phyloP scores from a whole-genome alignment of 768 basidiomycete genomes.

The Boletus subcaerulescens region DNA sequence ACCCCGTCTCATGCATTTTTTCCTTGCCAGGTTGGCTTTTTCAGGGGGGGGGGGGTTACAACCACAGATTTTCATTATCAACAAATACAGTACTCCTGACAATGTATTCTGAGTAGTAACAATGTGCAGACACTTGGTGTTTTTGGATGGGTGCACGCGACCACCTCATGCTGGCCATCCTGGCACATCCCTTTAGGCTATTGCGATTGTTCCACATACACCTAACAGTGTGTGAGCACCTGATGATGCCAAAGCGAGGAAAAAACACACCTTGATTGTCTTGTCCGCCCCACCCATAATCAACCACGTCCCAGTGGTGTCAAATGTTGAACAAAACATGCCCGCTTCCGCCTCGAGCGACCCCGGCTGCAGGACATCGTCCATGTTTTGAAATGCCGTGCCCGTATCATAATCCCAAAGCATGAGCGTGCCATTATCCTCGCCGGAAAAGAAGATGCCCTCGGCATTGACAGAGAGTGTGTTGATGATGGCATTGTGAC shows the following conservation, averaged over 20 bases:
- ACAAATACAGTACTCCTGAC: no score
- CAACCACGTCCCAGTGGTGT: conserved; percentile 88
- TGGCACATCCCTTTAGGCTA: no score
- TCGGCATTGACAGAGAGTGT: conserved; percentile 91
- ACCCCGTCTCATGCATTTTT: no score
- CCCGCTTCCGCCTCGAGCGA: conserved; percentile 96
- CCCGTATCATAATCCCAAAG: conserved; percentile 97
- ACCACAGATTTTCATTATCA: no score
- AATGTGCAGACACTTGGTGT: no score
- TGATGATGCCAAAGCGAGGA: not conserved
- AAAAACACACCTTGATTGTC: conserved; percentile 83
- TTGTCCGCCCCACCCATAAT: conserved; percentile 98
- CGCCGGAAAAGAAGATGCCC: conserved; percentile 96
- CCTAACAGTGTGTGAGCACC: conserved; percentile 17
- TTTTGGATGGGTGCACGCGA: no score
- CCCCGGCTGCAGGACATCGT: conserved; percentile 94
- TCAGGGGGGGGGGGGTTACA: no score
- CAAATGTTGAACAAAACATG: conserved; percentile 96
- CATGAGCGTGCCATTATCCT: conserved; percentile 86
- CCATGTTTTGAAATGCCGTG: conserved; percentile 89
- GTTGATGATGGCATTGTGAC: conserved; percentile 98
- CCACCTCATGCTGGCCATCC: no score
- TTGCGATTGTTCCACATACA: conserved; percentile 71
- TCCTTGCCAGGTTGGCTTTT: no score
- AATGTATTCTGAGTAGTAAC: no score